Evolutionary conservation across 768 basidiomycete species (phyloP), one percentile per base, ranked within the genome.

Genomic region (Erythrobasidium yunnanense): DNA sequence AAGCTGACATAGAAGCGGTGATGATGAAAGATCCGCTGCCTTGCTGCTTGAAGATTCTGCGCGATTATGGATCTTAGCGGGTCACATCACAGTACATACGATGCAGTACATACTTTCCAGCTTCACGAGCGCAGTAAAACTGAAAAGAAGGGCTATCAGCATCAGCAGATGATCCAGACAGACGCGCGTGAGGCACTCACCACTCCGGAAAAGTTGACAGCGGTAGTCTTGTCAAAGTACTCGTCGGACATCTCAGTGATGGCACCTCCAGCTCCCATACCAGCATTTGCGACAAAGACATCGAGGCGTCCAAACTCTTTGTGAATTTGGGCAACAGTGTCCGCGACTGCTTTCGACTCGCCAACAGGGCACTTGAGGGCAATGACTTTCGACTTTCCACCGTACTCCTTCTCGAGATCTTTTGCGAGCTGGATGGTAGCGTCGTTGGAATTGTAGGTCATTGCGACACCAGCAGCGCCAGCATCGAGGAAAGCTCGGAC

Each of bases 21-120:
- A 68, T 67, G 65, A 72, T 71, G 65, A 70, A 69, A 4, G 58
- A 65, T 5, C 71, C 71, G 20, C 45, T 56, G 25, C 71, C 71
- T 55, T 72, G 71, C n/a, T 55, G 66, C 66, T 72, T 65, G 38
- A 42, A 42, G 38, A 42, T 42, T 42, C 38, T 42, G 38, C 38
- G 11, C 11, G 11, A 42, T 11, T 42, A n/a, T 42, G 11, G 38
- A 50, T 5, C 18, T n/a, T n/a, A 27, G 5, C 22, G 11, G 25
- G 20, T 22, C 4, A n/a, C 25, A 17, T 45, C 23, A 25, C 13
- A 38, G 17, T 22, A 45, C 27, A 8, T 29, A 45, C 2, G 42
- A 3, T 27, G 3, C 17, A 23, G 4, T 17, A 58, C 56, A 2
- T 27, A 58, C 42, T 50, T 60, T 29, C 56, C 66, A 22, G 55